Conservation (phyloP, 495 filamentous ascomycete genomes). For the Neurospora terricola region DNA sequence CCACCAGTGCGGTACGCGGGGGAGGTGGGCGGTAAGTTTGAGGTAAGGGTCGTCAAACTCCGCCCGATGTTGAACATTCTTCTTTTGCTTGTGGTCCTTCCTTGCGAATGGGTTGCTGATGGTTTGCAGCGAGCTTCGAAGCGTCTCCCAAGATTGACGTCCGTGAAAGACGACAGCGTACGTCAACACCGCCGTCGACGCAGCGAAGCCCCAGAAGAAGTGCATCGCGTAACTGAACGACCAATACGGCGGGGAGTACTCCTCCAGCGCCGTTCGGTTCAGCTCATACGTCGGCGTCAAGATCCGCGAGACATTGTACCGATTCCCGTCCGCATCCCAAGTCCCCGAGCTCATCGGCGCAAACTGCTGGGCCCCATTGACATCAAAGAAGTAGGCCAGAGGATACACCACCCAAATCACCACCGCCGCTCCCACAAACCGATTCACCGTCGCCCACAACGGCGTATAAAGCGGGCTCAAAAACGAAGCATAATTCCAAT, state of each 20-base stretch:
- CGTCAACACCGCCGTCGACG: neutral
- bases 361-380: neutral
- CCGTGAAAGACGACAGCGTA: neutral
- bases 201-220: neutral
- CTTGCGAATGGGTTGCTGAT: neutral
- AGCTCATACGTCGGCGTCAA: neutral
- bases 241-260: neutral
- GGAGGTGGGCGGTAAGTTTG: neutral
- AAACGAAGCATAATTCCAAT: neutral
- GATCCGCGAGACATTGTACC: neutral
- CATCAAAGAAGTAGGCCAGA: neutral
- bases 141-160: neutral
- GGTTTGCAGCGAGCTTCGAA: neutral
- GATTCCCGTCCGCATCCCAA: neutral
- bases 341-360: neutral
- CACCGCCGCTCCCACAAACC: neutral
- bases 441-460: neutral
- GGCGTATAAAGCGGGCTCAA: neutral
- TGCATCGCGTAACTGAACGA: neutral
- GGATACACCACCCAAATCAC: neutral
- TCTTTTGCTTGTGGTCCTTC: neutral
- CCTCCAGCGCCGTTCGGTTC: neutral
- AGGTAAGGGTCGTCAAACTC: neutral
- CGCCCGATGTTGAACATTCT: neutral
- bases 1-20: neutral